These are phyloP conservation scores for Coemansia sp. DNA, from an alignment of 192 early-diverging fungal genomes.

Conservation along the genomic window DNA sequence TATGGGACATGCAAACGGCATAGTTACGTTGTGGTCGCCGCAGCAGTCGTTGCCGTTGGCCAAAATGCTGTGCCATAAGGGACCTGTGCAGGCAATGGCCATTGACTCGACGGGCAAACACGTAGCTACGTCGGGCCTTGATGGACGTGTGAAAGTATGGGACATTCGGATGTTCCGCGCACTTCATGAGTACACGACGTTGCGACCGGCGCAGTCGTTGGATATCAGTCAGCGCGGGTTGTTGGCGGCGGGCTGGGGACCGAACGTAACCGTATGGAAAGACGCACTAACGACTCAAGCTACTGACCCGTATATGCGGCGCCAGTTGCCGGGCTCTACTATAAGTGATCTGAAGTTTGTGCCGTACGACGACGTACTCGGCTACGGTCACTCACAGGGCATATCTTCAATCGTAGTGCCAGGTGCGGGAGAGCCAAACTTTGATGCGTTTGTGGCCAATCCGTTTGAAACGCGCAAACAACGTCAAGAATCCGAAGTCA, in stretches of 20 bases:
- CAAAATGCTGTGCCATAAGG: slow-evolving; percentile 91
- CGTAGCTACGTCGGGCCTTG: slow-evolving; percentile 90
- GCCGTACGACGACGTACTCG: slow-evolving; percentile 97
- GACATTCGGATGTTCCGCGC: slow-evolving; percentile 83
- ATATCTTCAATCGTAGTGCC: slow-evolving; percentile 82
- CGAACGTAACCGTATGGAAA: slow-evolving; percentile 86
- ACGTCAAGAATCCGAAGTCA: slow-evolving; percentile 86
- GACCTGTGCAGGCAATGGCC: slow-evolving; percentile 81
- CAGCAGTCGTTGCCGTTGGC: slow-evolving; percentile 80
- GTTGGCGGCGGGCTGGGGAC: slow-evolving; percentile 78
- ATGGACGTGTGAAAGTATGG: slow-evolving; percentile 90
- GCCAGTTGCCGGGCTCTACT: slow-evolving; percentile 59
- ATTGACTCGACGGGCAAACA: slow-evolving; percentile 75
- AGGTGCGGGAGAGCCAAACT: slow-evolving; percentile 96
- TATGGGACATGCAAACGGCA: slow-evolving; percentile 87
- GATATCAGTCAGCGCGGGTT: slow-evolving; percentile 83
- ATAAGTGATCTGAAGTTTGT: slow-evolving; percentile 70
- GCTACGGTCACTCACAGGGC: slow-evolving; percentile 76
- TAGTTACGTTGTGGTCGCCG: slow-evolving; percentile 91
- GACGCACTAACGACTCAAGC: slow-evolving; percentile 72
- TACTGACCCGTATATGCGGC: slow-evolving; percentile 84
- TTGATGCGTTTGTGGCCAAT: slow-evolving; percentile 89
- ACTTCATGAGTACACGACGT: slow-evolving; percentile 79
- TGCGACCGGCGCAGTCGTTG: slow-evolving; percentile 73
- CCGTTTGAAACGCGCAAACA: slow-evolving; percentile 89